A percentile compares a stretch with the other conserved stretches of the same genome.
Conservation (phyloP, 2,329 filamentous ascomycete species). For the Gliomastix tumulicola region DNA sequence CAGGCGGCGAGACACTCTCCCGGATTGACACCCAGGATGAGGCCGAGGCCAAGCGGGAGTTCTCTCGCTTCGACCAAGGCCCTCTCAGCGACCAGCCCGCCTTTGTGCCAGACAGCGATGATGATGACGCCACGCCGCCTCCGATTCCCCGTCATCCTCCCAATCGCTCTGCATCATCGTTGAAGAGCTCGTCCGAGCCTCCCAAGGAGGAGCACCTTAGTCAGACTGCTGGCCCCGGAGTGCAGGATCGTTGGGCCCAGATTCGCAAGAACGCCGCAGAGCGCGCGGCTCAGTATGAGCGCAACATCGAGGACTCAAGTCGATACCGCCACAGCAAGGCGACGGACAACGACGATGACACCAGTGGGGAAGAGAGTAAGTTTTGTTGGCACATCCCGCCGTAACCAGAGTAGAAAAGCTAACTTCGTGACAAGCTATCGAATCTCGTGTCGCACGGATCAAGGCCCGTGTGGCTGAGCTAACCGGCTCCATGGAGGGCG, state of each 20-base stretch:
- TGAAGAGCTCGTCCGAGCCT: conserved; percentile 15
- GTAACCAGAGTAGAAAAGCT: conserved; percentile 6
- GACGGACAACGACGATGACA: conserved; percentile 6
- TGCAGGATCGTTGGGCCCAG: conserved; percentile 84
- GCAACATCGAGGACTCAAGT: conserved; percentile 39
- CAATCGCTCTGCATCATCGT: conserved; percentile 3
- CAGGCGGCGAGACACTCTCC: conserved; percentile 36
- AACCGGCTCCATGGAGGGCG: conserved; percentile 73
- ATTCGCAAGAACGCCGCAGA: conserved; percentile 93
- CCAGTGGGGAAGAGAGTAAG: conserved; percentile 23
- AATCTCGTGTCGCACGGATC: conserved; percentile 93
- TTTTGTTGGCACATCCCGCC: background rate
- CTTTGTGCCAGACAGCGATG: conserved; percentile 59
- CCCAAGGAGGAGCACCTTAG: conserved; percentile 32
- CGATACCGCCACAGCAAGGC: conserved; percentile 41
- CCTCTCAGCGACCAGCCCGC: conserved; percentile 82
- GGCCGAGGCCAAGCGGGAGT: conserved; percentile 52
- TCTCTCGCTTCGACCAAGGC: conserved; percentile 75
- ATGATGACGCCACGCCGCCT: conserved; percentile 34
- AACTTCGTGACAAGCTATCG: conserved; percentile 62
- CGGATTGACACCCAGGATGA: conserved; percentile 54
- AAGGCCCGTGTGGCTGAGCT: conserved; percentile 94
- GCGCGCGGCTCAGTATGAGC: conserved; percentile 43
- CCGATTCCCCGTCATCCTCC: conserved; percentile 39
- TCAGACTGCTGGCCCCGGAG: conserved; percentile 22